Evolutionary conservation across 345 rosid species (phyloP).

Genomic region (Durio zibethinus): DNA sequence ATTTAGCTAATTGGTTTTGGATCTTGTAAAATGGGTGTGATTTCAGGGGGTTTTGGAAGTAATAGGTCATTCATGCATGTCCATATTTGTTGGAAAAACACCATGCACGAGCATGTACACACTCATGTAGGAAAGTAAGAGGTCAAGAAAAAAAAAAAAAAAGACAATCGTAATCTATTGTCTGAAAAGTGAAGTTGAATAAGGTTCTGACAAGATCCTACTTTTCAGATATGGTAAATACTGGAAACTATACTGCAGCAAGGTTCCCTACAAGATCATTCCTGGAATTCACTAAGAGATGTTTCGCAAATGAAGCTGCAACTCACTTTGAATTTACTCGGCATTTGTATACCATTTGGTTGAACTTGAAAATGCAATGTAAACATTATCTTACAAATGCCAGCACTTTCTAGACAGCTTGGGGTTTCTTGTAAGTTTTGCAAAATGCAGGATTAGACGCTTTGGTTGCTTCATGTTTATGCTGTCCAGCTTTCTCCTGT

Average conservation of each 20-base stretch:
- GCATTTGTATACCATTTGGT: neutral
- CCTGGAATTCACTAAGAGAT: constrained; percentile 71
- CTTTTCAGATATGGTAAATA: constrained; percentile 76
- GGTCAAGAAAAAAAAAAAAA: too few species aligned
- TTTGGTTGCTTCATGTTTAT: neutral
- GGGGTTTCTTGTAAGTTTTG: neutral
- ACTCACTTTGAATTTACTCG: neutral
- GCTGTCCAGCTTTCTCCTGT: neutral
- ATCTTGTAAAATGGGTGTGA: too few species aligned
- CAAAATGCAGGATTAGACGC: neutral
- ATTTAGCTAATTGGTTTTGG: neutral
- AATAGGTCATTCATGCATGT: too few species aligned
- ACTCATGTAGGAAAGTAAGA: neutral
- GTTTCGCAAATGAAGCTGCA: neutral
- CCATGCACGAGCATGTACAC: too few species aligned
- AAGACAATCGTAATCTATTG: too few species aligned
- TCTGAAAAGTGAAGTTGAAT: neutral
- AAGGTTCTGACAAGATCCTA: neutral
- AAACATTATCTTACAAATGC: neutral
- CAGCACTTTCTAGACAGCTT: neutral
- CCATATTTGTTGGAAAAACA: too few species aligned
- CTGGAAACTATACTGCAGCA: constrained; percentile 76
- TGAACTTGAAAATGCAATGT: neutral
- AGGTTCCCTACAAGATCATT: constrained; percentile 64
- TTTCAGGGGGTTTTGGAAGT: too few species aligned